These are phyloP conservation scores for Chaetomium globosum DNA, from an alignment of 2,329 filamentous ascomycete species.

Conservation along the genomic window DNA sequence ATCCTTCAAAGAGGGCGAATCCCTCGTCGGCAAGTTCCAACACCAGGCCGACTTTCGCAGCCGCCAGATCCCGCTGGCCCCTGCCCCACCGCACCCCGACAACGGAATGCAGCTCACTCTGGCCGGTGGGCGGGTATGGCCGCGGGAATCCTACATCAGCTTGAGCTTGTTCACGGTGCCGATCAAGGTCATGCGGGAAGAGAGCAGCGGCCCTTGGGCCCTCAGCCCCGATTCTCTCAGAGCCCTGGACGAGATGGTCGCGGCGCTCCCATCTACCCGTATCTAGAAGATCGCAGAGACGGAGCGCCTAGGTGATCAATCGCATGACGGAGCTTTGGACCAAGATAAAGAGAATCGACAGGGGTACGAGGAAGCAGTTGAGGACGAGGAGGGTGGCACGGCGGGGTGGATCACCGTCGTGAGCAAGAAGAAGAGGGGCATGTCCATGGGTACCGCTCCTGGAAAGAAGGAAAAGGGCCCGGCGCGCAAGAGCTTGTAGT, in stretches of 20 bases:
- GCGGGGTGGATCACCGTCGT: not conserved
- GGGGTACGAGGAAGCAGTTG: not conserved
- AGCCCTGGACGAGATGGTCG: not conserved
- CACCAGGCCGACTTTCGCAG: not conserved
- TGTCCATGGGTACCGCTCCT: not conserved
- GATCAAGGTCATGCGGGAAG: not conserved
- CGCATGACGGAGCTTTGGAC: not conserved
- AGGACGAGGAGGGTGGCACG: not conserved
- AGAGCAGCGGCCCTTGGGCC: not conserved
- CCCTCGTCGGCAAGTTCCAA: slow-evolving; percentile 5
- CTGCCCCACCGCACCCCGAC: not conserved
- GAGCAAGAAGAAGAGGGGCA: not conserved
- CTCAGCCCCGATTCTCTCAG: not conserved
- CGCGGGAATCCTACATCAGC: not conserved
- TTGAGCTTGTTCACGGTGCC: not conserved
- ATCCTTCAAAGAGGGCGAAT: not conserved
- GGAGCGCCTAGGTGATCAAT: not conserved
- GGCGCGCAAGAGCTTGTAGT: not conserved
- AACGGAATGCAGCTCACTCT: slow-evolving; percentile 2
- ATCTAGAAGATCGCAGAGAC: not conserved
- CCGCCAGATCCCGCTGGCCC: not conserved
- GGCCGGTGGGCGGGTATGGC: not conserved
- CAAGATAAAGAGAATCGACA: too few relatives aligned
- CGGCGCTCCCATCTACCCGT: not conserved
- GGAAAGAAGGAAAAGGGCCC: not conserved